These are phyloP conservation scores for Aspergillus japonicus DNA, from an alignment of 2,329 filamentous ascomycete species.

Conservation along the genomic window DNA sequence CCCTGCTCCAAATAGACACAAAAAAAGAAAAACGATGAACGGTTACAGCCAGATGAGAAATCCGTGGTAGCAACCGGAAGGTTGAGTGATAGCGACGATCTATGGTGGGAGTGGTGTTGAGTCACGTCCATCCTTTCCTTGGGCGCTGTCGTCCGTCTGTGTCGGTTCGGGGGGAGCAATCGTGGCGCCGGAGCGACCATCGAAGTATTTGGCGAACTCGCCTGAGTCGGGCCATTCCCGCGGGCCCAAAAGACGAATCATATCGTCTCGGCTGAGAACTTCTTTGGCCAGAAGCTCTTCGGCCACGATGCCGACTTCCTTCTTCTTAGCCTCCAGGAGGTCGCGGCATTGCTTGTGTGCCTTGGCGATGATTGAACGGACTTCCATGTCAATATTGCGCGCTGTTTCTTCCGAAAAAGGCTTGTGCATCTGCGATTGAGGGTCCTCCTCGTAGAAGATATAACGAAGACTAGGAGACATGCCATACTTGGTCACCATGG, in stretches of 20 bases:
- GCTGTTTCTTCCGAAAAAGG: conserved; percentile 95
- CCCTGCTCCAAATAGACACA: conserved; percentile 5
- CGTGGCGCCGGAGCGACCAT: conserved; percentile 51
- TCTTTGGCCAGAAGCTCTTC: conserved; percentile 93
- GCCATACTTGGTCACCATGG: conserved; percentile 99
- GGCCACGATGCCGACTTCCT: conserved; percentile 82
- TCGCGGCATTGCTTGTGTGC: conserved; percentile 89
- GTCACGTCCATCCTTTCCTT: conserved; percentile 38
- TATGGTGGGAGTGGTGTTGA: conserved; percentile 32
- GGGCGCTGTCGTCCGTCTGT: conserved; percentile 45
- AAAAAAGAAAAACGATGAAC: not conserved
- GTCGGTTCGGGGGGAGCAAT: conserved; percentile 52
- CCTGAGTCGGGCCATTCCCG: conserved; percentile 80
- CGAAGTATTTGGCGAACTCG: conserved; percentile 94
- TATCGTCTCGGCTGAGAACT: conserved; percentile 84
- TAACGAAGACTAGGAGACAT: conserved; percentile 95
- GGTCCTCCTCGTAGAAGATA: conserved; percentile 80
- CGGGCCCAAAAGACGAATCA: conserved; percentile 82
- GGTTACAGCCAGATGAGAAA: not conserved
- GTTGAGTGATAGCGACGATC: not conserved
- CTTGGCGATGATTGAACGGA: conserved; percentile 85
- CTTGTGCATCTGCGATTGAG: conserved; percentile 77
- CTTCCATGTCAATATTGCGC: conserved; percentile 86
- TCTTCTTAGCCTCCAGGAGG: conserved; percentile 80
- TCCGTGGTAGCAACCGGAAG: not conserved